phyloP scores from a whole-genome alignment of 2,329 filamentous ascomycete genomes.

The Colletotrichum somersetense region DNA sequence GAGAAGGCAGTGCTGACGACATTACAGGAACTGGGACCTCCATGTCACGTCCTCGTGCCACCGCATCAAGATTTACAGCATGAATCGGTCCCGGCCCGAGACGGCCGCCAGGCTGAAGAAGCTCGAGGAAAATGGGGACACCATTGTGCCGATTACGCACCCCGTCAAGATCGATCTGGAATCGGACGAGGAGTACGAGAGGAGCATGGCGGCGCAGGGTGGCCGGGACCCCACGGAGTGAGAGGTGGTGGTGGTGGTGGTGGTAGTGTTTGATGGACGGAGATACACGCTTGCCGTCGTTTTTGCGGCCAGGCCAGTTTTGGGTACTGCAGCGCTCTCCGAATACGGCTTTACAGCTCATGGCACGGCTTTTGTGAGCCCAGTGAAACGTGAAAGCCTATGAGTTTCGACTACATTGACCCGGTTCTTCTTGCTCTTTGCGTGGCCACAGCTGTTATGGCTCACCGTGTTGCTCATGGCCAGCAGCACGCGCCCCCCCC shows the following conservation, averaged over 20 bases:
- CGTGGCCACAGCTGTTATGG: not conserved
- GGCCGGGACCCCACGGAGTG: conserved; percentile 21
- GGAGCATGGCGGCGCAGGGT: conserved; percentile 31
- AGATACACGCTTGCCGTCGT: not conserved
- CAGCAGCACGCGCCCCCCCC: no score
- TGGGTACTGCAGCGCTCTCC: not conserved
- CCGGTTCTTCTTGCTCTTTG: not conserved
- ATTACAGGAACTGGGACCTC: conserved; percentile 74
- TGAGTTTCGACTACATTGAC: not conserved
- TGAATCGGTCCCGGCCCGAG: conserved; percentile 64
- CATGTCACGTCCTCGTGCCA: conserved; percentile 75
- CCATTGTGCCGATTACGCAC: conserved; percentile 66
- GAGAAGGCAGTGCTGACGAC: conserved; percentile 33
- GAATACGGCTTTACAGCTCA: not conserved
- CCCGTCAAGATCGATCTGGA: conserved; percentile 63
- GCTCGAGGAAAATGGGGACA: conserved; percentile 61
- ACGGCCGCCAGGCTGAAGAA: conserved; percentile 65
- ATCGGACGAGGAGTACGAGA: conserved; percentile 62
- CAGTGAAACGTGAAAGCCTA: not conserved
- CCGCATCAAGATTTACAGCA: conserved; percentile 71
- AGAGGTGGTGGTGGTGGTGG: not conserved
- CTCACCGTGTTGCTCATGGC: not conserved
- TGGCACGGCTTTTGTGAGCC: not conserved
- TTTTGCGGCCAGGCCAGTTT: no score
- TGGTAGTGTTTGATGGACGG: not conserved